A percentile compares a stretch with the other conserved stretches of the same genome.
phyloP scores from a whole-genome alignment of 768 basidiomycete species.

The Naganishia vishniacii region DNA sequence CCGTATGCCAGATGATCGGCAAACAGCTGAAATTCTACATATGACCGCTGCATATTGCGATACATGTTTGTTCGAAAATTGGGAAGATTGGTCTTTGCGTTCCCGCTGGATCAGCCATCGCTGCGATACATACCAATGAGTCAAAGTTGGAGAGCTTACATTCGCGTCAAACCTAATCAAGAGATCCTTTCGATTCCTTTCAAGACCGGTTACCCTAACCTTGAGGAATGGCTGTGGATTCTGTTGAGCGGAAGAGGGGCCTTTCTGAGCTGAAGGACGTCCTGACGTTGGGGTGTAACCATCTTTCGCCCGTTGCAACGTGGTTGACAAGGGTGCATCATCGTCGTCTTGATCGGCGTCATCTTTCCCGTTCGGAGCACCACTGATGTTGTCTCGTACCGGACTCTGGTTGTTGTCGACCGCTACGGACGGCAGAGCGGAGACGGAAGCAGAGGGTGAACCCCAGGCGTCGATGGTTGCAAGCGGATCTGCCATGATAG shows the following conservation, averaged over 20 bases:
- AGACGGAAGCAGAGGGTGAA: conserved; percentile 4
- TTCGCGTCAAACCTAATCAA: conserved; percentile 91
- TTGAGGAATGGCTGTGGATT: conserved; percentile 52
- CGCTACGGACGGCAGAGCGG: not conserved
- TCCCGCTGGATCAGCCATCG: conserved; percentile 6
- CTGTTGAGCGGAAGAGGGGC: not conserved
- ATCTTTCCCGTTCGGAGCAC: not conserved
- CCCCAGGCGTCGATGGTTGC: conserved; percentile 22
- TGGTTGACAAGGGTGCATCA: not conserved
- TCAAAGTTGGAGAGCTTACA: conserved; percentile 53
- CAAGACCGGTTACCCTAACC: conserved; percentile 81
- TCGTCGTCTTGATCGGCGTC: conserved; percentile 12
- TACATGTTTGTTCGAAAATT: conserved; percentile 61
- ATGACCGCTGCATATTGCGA: conserved; percentile 89
- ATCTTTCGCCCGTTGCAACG: conserved; percentile 11
- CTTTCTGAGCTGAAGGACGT: not conserved
- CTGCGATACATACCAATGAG: not conserved
- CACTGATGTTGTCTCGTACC: not conserved
- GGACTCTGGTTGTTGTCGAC: not conserved
- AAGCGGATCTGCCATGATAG: conserved; percentile 19
- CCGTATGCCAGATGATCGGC: conserved; percentile 81
- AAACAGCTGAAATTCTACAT: conserved; percentile 88
- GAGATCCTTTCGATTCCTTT: conserved; percentile 90
- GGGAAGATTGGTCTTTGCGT: conserved; percentile 74
- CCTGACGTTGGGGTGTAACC: not conserved